phyloP scores from a whole-genome alignment of 495 filamentous ascomycete species.

The Aspergillus sclerotiicarbonarius region DNA sequence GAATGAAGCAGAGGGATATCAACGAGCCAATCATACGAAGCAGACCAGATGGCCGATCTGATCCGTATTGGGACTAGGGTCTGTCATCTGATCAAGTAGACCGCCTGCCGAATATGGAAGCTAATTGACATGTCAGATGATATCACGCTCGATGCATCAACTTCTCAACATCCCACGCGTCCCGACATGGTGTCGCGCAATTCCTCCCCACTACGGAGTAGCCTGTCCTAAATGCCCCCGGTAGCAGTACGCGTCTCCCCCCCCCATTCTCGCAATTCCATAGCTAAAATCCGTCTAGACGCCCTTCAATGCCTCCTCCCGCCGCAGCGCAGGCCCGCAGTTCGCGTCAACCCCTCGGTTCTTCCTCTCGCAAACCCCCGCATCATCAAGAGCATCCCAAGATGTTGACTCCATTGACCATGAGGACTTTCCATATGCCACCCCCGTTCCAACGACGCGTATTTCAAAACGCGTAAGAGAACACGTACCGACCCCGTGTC shows the following conservation, averaged over 20 bases:
- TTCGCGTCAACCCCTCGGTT: slow-evolving; percentile 46
- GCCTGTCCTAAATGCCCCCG: slow-evolving; percentile 8
- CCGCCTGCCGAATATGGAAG: neutral
- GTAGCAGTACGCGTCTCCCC: neutral
- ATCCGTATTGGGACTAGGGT: too few species aligned
- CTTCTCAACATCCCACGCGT: neutral
- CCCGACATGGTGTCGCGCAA: neutral
- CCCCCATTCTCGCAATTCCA: neutral
- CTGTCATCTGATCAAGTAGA: neutral
- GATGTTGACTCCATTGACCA: slow-evolving; percentile 25
- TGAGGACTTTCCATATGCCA: slow-evolving; percentile 20
- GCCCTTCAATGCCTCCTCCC: slow-evolving; percentile 34
- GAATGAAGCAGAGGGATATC: neutral
- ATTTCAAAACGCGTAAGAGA: slow-evolving; percentile 9
- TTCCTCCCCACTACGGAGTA: neutral
- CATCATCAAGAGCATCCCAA: slow-evolving; percentile 3
- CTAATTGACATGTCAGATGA: neutral
- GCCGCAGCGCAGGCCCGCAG: slow-evolving; percentile 31
- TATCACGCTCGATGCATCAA: neutral
- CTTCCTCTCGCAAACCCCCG: slow-evolving; percentile 29
- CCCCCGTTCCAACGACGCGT: slow-evolving; percentile 9
- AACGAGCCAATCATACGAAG: neutral
- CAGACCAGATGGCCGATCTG: neutral
- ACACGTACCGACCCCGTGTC: slow-evolving; percentile 17
- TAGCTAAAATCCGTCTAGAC: slow-evolving; percentile 13